Conservation (phyloP, 805 yeast species). For the Metschnikowia continentalis region DNA sequence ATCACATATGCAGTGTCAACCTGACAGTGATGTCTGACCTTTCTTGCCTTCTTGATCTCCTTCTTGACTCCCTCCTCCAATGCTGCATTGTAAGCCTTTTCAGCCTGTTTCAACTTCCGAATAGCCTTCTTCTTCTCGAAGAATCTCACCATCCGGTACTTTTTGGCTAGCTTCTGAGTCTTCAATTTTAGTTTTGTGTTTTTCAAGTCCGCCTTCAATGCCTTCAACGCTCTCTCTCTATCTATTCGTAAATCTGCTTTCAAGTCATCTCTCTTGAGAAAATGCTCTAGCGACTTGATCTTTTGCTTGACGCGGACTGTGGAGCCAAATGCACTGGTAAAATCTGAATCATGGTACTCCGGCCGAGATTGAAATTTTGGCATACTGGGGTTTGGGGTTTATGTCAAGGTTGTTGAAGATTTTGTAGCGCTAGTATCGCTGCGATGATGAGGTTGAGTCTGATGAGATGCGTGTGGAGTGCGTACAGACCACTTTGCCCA, state of each 20-base stretch:
- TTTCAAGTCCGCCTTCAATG: slow-evolving; percentile 55
- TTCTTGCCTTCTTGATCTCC: slow-evolving; percentile 42
- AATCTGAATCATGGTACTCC: slow-evolving; percentile 14
- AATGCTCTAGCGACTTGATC: slow-evolving; percentile 80
- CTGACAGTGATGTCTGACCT: slow-evolving; percentile 51
- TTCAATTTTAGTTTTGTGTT: slow-evolving; percentile 42
- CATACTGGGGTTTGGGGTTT: slow-evolving; percentile 3
- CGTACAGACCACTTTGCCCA: not conserved
- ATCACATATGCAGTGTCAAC: slow-evolving; percentile 71
- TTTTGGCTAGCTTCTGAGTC: slow-evolving; percentile 54
- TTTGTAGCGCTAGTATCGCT: not conserved
- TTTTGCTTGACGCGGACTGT: slow-evolving; percentile 57
- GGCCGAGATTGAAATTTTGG: slow-evolving; percentile 10
- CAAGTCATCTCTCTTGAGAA: slow-evolving; percentile 54
- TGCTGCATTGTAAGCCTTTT: slow-evolving; percentile 34
- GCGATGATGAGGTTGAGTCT: slow-evolving; percentile 2
- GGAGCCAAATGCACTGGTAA: slow-evolving; percentile 17
- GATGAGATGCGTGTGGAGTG: slow-evolving; percentile 1
- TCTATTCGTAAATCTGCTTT: slow-evolving; percentile 64
- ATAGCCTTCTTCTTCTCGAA: slow-evolving; percentile 85
- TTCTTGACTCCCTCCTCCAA: slow-evolving; percentile 31
- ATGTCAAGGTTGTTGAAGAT: not conserved
- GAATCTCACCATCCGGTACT: slow-evolving; percentile 90
- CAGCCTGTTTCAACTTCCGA: slow-evolving; percentile 58
- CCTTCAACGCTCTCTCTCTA: slow-evolving; percentile 72